Evolutionary conservation across 2,329 filamentous ascomycete genomes (phyloP), one percentile per base, ranked within the genome.

Genomic region (Camillea tinctor): DNA sequence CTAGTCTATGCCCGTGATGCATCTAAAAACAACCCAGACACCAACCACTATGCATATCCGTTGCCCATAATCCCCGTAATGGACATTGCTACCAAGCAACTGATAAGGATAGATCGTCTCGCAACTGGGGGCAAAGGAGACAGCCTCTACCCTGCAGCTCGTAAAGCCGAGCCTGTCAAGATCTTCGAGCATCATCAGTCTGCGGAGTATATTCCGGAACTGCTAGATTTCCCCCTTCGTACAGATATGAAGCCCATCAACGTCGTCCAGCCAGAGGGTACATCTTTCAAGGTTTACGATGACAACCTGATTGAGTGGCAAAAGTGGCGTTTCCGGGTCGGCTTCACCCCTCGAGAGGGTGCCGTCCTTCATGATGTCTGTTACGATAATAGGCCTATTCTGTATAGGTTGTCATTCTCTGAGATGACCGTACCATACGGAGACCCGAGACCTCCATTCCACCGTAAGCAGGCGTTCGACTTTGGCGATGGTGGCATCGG

Each of bases 401-500:
- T 88, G 66, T 84, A 87, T 71, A 78, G 86, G 3, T 69, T 88
- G 26, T 82, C 81, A 44, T 78, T 88, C 60, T 84, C 81, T 59
- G 86, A 89, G 69, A 89, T 88, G 74, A 78, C 79, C 4, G 85
- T 88, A 0, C 86, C 86, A 1, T 89, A 89, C 64, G 85, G 79
- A 1, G 86, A 89, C 66, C 82, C 84, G 8, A 80, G 87, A 4
- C 76, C 81, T 2, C 86, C 86, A 0, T 89, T 83, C 68, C 84
- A 87, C 51, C 80, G 86, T 51, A 90, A 90, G 68, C 84, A 88
- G 61, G 87, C 87, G 6, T 90, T 90, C 64, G 88, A 90, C 68
- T 85, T 90, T 63, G 88, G 88, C 2, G 87, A 89, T 63, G 86
- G 81, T 7, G 88, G 87, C 17, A 84, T 84, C 30, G 88, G 87